Evolutionary conservation across 176 grass and related monocot genomes (phyloP), one percentile per base, ranked within the genome.

Genomic region (Paspalum notatum): DNA sequence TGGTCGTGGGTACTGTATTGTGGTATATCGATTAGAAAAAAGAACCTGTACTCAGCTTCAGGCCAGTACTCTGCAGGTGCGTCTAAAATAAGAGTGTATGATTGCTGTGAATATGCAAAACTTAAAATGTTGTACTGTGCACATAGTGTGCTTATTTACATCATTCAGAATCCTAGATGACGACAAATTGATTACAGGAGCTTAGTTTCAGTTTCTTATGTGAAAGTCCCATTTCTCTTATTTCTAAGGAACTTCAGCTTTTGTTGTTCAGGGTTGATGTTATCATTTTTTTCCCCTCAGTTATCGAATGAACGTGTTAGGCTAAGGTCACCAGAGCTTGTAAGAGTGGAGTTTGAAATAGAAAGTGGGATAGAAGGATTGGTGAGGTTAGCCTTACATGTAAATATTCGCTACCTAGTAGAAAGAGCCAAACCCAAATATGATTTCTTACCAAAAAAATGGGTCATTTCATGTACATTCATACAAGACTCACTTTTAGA

Each of bases 221-320:
- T 46, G 56, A 62, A 45, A 45, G 1, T 62, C 62, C 15, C 21
- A 48, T 77, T 62, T 48, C 12, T 4, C 26, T 61, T 27, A 8
- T 74, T 74, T 76, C 16, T 48, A 25, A 62, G 74, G 43, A 62
- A 13, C 57, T 32, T 18, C 25, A 62, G 9, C 46, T 77, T 49
- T 53, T 52, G 48, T 52, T 72, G 24, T 52, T 24, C 27, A 15
- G 6, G n/a, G 12, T 42, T 43, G 18, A 41, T 24, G n/a, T 4
- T 42, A 48, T 62, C 14, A 48, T 49, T 49, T 70, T 49, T 9
- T 25, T n/a, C n/a, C n/a, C 24, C 24, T 44, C 12, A 49, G 27
- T 16, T 47, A 38, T 53, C 49, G 9, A 50, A 17, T 71, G 68
- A 0, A 27, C 16, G 0, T 50, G 22, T 4, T 32, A 32, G 32